Evolutionary conservation across 225 moss, liverwort and hornwort genomes (phyloP).

Genomic region (Lunularia cruciata): DNA sequence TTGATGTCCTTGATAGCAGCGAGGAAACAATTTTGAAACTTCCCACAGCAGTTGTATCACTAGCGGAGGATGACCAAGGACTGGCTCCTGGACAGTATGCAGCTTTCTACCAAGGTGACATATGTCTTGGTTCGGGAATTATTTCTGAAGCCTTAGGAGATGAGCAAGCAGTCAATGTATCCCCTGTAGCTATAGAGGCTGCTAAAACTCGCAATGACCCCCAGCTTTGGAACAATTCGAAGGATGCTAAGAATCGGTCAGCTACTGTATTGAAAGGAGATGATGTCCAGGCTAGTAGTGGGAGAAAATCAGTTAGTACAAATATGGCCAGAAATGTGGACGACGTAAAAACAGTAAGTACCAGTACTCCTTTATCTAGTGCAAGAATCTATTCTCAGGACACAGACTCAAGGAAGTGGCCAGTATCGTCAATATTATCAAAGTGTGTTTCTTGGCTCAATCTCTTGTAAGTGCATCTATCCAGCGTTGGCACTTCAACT

Average conservation of each 20-base stretch:
- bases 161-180: slow-evolving; percentile 47
- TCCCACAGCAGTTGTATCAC: slow-evolving; percentile 51
- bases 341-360: not conserved
- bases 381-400: not conserved
- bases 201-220: slow-evolving; percentile 35
- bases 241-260: slow-evolving; percentile 9
- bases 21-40: not conserved
- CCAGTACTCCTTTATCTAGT: not conserved
- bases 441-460: slow-evolving; percentile 6
- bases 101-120: slow-evolving; percentile 62
- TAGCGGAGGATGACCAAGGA: slow-evolving; percentile 88
- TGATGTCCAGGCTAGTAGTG: not conserved
- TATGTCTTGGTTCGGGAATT: slow-evolving; percentile 84
- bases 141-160: slow-evolving; percentile 68
- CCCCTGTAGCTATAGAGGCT: slow-evolving; percentile 52
- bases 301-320: not conserved
- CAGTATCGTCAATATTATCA: not conserved
- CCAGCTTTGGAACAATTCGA: slow-evolving; percentile 14
- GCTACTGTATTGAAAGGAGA: slow-evolving; percentile 5
- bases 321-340: not conserved
- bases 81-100: slow-evolving; percentile 89
- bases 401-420: no score
- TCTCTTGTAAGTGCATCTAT: slow-evolving; percentile 15
- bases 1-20: slow-evolving; percentile 28
- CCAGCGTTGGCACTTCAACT: no score